phyloP scores from a whole-genome alignment of 192 early-diverging fungal species.

The Phycomyces nitens region DNA sequence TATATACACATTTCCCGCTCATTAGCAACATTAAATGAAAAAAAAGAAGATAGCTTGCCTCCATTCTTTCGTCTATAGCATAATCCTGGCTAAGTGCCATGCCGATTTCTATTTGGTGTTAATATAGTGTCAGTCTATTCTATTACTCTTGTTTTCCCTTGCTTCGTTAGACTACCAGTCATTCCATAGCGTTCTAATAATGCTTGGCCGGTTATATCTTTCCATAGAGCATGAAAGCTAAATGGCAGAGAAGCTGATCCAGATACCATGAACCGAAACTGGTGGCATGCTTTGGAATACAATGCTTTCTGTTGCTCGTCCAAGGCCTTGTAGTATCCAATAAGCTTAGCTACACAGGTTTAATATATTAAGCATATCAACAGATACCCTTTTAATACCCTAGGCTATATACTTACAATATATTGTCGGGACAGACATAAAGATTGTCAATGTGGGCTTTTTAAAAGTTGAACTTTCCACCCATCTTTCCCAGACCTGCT shows the following conservation, averaged over 20 bases:
- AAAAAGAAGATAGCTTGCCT: neutral
- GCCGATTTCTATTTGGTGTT: slow-evolving; percentile 60
- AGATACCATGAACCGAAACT: slow-evolving; percentile 74
- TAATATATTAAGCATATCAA: neutral
- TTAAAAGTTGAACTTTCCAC: slow-evolving; percentile 26
- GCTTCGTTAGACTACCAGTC: slow-evolving; percentile 39
- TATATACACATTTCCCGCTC: slow-evolving; percentile 2
- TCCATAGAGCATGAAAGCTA: slow-evolving; percentile 67
- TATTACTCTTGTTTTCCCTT: neutral
- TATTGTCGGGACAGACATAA: slow-evolving; percentile 91
- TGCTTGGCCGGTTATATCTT: slow-evolving; percentile 63
- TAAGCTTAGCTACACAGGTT: slow-evolving; percentile 52
- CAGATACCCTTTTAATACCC: neutral
- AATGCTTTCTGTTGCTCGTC: slow-evolving; percentile 26
- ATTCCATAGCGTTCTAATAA: slow-evolving; percentile 87
- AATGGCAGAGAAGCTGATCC: slow-evolving; percentile 76
- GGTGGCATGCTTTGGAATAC: slow-evolving; percentile 49
- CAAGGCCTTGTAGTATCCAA: slow-evolving; percentile 53
- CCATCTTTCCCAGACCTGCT: slow-evolving; percentile 62
- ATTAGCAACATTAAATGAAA: neutral
- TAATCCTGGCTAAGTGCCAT: slow-evolving; percentile 78
- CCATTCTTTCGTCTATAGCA: slow-evolving; percentile 31
- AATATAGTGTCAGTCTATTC: neutral
- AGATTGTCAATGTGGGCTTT: slow-evolving; percentile 57
- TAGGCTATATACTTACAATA: slow-evolving; percentile 45